Evolutionary conservation across 2,329 filamentous ascomycete species (phyloP).

Genomic region (Colletotrichum costaricense): DNA sequence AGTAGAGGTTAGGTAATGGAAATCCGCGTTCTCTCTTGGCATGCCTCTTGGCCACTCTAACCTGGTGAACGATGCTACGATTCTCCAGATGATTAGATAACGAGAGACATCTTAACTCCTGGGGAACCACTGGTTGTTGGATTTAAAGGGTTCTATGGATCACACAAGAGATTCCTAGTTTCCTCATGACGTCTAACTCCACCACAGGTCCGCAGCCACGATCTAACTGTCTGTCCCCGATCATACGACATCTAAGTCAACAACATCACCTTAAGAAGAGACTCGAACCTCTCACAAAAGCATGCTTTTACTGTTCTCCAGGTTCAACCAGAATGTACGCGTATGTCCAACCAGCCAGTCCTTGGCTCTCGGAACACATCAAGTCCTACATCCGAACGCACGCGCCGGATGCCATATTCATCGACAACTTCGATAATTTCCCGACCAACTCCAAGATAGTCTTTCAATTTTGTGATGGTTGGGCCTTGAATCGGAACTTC

Average conservation of each 20-base stretch:
- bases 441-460: conserved; percentile 38
- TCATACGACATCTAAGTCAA: no score
- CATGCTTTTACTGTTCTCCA: not conserved
- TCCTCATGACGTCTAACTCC: not conserved
- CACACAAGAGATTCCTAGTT: not conserved
- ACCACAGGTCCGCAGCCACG: no score
- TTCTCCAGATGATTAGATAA: not conserved
- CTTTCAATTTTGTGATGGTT: conserved; percentile 50
- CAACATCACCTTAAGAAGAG: conserved; percentile 1
- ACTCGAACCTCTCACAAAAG: not conserved
- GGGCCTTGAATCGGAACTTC: conserved; percentile 48
- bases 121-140: not conserved
- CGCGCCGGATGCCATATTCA: conserved; percentile 42
- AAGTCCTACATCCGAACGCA: conserved; percentile 43
- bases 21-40: conserved; percentile 21
- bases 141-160: not conserved
- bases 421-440: conserved; percentile 43
- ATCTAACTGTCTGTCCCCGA: no score
- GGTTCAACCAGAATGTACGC: conserved; percentile 39
- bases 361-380: conserved; percentile 48
- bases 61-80: not conserved
- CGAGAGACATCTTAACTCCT: not conserved
- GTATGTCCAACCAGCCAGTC: conserved; percentile 39
- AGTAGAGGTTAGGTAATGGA: conserved; percentile 22
- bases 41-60: conserved; percentile 17